Evolutionary conservation across 305 asterid genomes (phyloP), one percentile per base, ranked within the genome.

Genomic region (Fraxinus angustifolia): DNA sequence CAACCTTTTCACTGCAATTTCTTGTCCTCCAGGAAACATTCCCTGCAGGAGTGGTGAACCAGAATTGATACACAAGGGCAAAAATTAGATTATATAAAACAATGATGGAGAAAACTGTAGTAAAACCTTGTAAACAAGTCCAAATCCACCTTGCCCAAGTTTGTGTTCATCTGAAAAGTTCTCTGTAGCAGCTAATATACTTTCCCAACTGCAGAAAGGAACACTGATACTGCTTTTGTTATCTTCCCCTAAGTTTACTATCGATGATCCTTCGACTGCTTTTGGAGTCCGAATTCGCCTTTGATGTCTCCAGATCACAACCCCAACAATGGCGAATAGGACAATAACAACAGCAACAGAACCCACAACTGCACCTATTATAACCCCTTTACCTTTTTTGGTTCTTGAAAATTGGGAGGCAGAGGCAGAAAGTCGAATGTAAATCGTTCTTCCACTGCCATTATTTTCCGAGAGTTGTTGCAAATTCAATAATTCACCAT

Each of bases 61-160:
- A 60, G 70, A 60, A 8, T 23, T 7, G 21, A 19, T 21, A 21
- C 8, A 60, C 2, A 60, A 60, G 70, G 12, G 31, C 30, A 21
- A 0, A 7, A 8, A 19, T 26, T 21, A 19, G 31, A 19, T 23
- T 21, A 21, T 58, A 58, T 12, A 60, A 58, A 17, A 19, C 8
- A 19, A 58, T 58, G 8, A 58, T 6, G 26, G 10, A 56, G 26
- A n/a, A 58, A 19, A 58, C 12, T 7, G 28, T 19, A 58, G 12
- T 19, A 58, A 58, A 58, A 58, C 97, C 80, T 87, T 91, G 80
- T 87, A 93, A 78, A 93, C 97, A 17, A 91, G 90, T 73, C 97
- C 96, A 78, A 93, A 93, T 16, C 96, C 94, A 68, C 97, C 97
- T 42, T 92, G 90, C 4, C 97, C 97, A 56, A 93, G 90, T 83